These are phyloP conservation scores for Rugosomyces carneus DNA, from an alignment of 1,284 basidiomycete genomes.

Conservation along the genomic window DNA sequence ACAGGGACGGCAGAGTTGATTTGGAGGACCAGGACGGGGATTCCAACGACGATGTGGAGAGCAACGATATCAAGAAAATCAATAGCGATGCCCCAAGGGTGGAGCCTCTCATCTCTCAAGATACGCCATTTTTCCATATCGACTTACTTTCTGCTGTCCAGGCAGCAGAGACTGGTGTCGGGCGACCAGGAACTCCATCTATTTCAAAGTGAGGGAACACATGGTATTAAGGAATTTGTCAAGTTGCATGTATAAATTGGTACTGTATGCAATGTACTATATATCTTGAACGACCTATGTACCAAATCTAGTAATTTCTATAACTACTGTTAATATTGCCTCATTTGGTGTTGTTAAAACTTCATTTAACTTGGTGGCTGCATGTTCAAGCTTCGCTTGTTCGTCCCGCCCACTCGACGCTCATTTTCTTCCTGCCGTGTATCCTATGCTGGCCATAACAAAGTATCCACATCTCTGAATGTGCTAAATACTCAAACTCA, in stretches of 20 bases:
- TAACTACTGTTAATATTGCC: no score
- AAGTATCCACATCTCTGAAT: conserved; percentile 33
- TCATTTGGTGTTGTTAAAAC: no score
- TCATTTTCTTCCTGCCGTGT: conserved; percentile 32
- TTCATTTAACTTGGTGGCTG: no score
- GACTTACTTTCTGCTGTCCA: conserved; percentile 71
- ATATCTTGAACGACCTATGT: no score
- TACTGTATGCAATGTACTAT: no score
- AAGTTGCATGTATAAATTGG: no score
- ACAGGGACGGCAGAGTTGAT: conserved; percentile 37
- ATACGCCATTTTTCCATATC: conserved; percentile 86
- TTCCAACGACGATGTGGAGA: conserved; percentile 32
- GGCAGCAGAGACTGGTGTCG: conserved; percentile 52
- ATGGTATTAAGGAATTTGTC: no score
- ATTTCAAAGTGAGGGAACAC: background rate
- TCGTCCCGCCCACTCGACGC: conserved; percentile 19
- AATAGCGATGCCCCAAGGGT: conserved; percentile 17
- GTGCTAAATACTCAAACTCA: background rate
- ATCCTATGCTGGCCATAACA: conserved; percentile 57
- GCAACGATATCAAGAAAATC: conserved; percentile 28
- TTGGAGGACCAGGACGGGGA: conserved; percentile 15
- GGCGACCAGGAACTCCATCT: conserved; percentile 3
- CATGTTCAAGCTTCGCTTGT: conserved; percentile 7
- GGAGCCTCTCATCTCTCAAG: conserved; percentile 40
- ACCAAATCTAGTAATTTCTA: no score